Evolutionary conservation across 2,329 filamentous ascomycete species (phyloP), one percentile per base, ranked within the genome.

Genomic region (Arthrobotrys sphaeroides): DNA sequence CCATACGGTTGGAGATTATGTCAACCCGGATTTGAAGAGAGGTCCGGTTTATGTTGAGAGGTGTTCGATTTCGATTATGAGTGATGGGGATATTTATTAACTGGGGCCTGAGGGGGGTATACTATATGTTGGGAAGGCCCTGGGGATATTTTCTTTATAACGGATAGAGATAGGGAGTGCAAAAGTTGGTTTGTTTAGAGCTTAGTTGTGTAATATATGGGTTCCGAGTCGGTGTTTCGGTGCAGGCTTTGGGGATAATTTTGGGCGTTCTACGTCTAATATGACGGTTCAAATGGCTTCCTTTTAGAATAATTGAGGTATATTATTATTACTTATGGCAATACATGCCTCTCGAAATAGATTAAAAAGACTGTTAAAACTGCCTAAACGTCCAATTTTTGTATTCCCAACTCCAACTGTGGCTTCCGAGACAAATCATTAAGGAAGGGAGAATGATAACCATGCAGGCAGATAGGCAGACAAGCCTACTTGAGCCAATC

Each of bases 11-110:
- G 31, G 31, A 10, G 49, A 68, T 60, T 65, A 38, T 13, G 20
- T 65, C 5, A 69, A 75, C 45, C 57, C 68, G 16, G 72, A 75
- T 49, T 49, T 75, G 47, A 53, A 20, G 22, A 45, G 57, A 22
- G 72, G 72, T 16, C 64, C 72, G n/a, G 47, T 75, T 43, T 75
- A 59, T 36, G 64, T 75, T 49, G 72, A 75, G 64, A 24, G 72
- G 40, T 75, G 72, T 31, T 64, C 55, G 38, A 75, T 75, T 42
- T 75, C 64, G 40, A 75, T 75, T 59, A 47, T 75, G 38, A 69
- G 72, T 24, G 72, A 66, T 22, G 68, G 65, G 9, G 59, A 72
- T 16, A 24, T 55, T 38, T 55, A 55, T 38, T 55, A 38, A n/a
- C 6, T 55, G 28, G 28, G 5, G 5, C 5, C 10, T 5, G 28